Evolutionary conservation across 805 yeast genomes (phyloP), one percentile per base, ranked within the genome.

Genomic region (Scheffersomyces amazonensis): DNA sequence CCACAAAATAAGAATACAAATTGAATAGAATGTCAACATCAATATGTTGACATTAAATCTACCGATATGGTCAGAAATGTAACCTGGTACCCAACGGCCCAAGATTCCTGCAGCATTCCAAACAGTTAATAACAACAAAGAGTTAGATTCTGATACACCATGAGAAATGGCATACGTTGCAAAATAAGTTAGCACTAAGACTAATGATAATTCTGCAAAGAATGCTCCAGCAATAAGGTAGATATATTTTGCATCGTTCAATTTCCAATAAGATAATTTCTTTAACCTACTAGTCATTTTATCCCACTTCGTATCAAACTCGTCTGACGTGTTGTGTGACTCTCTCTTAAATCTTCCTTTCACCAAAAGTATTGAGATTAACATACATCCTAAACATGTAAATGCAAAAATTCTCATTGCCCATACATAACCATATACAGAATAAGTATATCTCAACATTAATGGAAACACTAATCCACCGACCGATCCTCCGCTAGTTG

Each of bases 401-500:
- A 62, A 62, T 5, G 63, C 70, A 34, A 80, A 52, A 12, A 75
- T 66, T 32, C 87, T 46, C 29, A 80, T 69, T 0, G 83, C 69
- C 83, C 85, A 80, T 3, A 61, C 71, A 52, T 67, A 82, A 1
- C 86, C 85, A 22, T 74, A 57, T 5, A 52, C 51, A 1, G 60
- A 54, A 43, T 75, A 73, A 34, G 76, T 52, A n/a, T 63, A 53
- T 40, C 73, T 62, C 43, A 80, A 56, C 47, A 77, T 58, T 31
- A 81, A 58, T 1, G 88, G 86, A 54, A 77, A 75, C 2, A 77
- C 52, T 8, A 81, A 64, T 5, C 88, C 89, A 1, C 87, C 88
- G 4, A 79, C 61, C 8, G 83, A 76, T 2, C 86, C 86, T 4
- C 87, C 88, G 60, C 78, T 59, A 41, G 81, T 78, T 2, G 83